Evolutionary conservation across 192 early-diverging fungal genomes (phyloP).

Genomic region (Coemansia sp.): DNA sequence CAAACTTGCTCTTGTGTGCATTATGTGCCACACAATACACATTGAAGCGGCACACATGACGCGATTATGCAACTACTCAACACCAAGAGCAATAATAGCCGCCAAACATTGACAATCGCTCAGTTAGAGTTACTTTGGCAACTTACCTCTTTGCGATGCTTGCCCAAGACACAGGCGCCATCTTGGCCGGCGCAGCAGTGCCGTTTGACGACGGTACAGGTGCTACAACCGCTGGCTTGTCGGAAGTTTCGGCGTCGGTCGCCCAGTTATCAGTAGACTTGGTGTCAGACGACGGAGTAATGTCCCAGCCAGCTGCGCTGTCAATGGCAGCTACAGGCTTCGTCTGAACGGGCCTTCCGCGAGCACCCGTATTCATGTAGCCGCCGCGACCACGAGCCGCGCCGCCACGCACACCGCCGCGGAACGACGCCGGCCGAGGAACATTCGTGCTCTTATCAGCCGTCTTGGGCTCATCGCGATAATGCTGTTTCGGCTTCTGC

Average conservation of each 20-base stretch:
- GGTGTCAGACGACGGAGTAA: slow-evolving; percentile 10
- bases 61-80: slow-evolving; percentile 6
- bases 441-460: slow-evolving; percentile 50
- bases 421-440: slow-evolving; percentile 58
- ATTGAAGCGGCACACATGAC: slow-evolving; percentile 10
- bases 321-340: slow-evolving; percentile 10
- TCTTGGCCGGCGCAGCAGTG: slow-evolving; percentile 38
- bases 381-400: slow-evolving; percentile 67
- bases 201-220: slow-evolving; percentile 22
- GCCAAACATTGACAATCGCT: too few species aligned
- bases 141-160: slow-evolving; percentile 54
- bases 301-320: slow-evolving; percentile 40
- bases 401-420: slow-evolving; percentile 65
- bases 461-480: slow-evolving; percentile 51
- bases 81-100: too few species aligned
- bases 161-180: slow-evolving; percentile 55
- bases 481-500: slow-evolving; percentile 53
- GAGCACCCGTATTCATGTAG: slow-evolving; percentile 44
- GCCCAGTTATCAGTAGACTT: slow-evolving; percentile 24
- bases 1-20: not conserved
- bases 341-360: slow-evolving; percentile 30
- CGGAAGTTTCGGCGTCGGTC: too few species aligned
- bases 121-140: slow-evolving; percentile 1
- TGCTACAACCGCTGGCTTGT: not conserved
- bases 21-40: slow-evolving; percentile 21